Base-by-base conservation (phyloP, 352 stramenopile genomes). In the Aphanomyces cochlioides region DNA sequence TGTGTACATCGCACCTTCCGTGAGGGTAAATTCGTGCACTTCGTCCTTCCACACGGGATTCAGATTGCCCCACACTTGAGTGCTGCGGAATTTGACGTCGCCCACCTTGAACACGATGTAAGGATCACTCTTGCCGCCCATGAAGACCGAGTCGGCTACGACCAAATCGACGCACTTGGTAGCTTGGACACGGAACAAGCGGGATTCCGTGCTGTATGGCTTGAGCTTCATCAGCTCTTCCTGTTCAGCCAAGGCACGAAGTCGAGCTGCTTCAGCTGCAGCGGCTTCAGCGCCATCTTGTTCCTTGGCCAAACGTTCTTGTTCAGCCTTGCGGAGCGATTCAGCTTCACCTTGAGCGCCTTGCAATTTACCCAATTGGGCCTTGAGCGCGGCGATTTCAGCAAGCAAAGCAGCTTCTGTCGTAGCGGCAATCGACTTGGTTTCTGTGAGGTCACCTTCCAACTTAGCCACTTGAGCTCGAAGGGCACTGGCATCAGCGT, bases 81-180 rank as follows among this genome's bases (percentile, higher is more conserved):
- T 88, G 76, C 81, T 90, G 75, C 88, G 89, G 70, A 86, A 85
- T 67, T 76, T 88, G 45, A 77, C 79, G 50, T 77, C 78, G 65
- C 81, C 79, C 38, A 92, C 68, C 54, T 88, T 87, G 73, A 94
- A 90, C 34, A 85, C 75, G 47, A 92, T 77, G 72, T 94, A 92
- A 66, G 86, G 86, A 73, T 94, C 87, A 67, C 82, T 91, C 78
- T 94, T 94, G 75, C 87, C 85, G 45, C 73, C 73, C 70, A 77
- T 72, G 45, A 77, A 76, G 6, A 75, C 72, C 67, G 85, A 87
- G 80, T 94, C 87, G 72, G 83, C 84, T 12, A 82, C 75, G 10
- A 86, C 75, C 38, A 94, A 74, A 69, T 92, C 84, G 56, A 82
- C 66, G 56, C 64, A 70, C 37, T 56, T 54, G 43, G 34, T 56